Base-by-base conservation (phyloP, 371 early-diverging fungal species). In the Catenaria anguillulae region DNA sequence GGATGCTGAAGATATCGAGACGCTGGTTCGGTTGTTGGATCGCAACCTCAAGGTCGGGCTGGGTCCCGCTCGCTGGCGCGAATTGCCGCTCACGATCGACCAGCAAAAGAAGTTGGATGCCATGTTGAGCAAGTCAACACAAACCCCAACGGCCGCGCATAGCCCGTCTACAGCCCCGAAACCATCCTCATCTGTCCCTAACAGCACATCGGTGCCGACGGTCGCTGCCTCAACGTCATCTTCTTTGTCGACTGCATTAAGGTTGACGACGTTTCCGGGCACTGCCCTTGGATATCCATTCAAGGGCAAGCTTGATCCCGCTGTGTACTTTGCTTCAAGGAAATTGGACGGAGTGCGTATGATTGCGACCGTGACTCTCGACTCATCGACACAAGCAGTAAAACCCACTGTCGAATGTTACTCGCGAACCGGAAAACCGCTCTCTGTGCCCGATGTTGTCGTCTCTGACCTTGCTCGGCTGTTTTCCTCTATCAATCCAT, bases 331-430 rank as follows among this genome's bases (percentile, higher is more conserved):
- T 56, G 79, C 68, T 1, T 82, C 83, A 1, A 69, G 80, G 33
- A 82, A 82, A 56, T 40, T 81, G 64, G 83, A 82, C 60, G 83
- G 83, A 2, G 75, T 81, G 5, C 73, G 83, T 10, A 79, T 80
- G 36, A 52, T 82, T 34, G 67, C 79, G 0, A 45, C 74, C 54
- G 63, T 82, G 10, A 21, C 8, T 6, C 29, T 26, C 52, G 29
- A 13, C 1, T 64, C 69, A 33, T 62, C 67, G 2, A 17, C n/a
- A 0, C 26, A 29, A 26, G 21, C 33, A 4, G 5, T 40, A n/a
- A n/a, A n/a, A n/a, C 52, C 54, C 63, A 10, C 42, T 23, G 70
- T 79, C 26, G 65, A 71, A 33, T 73, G 76, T 42, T 63, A 69
- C 62, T 81, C 81, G 10, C 71, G 83, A 19, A 73, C 70, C 10